Base-by-base conservation (phyloP, 2,329 filamentous ascomycete species). In the Xylaria polymorpha region DNA sequence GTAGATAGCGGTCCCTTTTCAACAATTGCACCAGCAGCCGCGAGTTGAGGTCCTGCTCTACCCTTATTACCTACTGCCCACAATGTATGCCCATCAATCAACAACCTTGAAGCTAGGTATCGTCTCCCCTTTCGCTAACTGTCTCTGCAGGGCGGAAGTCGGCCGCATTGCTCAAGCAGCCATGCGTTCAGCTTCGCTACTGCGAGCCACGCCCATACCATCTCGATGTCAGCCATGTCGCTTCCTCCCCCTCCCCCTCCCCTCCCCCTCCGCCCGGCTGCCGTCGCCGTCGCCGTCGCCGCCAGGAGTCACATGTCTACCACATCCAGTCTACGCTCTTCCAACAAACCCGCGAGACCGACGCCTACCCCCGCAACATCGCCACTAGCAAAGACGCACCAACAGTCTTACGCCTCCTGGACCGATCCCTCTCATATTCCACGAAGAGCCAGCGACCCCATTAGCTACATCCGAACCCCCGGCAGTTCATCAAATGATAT, bases 101-200 rank as follows among this genome's bases (percentile, higher is more conserved):
- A 10, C 20, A 43, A 5, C 20, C n/a, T n/a, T n/a, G n/a, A n/a
- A n/a, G n/a, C n/a, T n/a, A n/a, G n/a, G n/a, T 20, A 25, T 35
- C 15, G 1, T n/a, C 46, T 46, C 29, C 41, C 7, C 15, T 57
- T 53, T 46, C 18, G 57, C 69, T 70, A 22, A 71, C 50, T 58
- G 61, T 50, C 6, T 18, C 32, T 41, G 4, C 29, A 78, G 76
- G 76, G 73, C 74, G 32, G 76, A 78, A 59, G 51, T 78, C 25
- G 70, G 66, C 67, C 75, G 76, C 39, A 67, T 70, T 58, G 73
- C 74, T 65, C 73, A 75, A 65, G 70, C 71, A 43, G 73, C 73
- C 25, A 43, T 74, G 51, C 74, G 75, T 63, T 73, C 76, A 44
- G 64, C 72, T 18, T 69, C 73, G 5, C 43, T 74, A 15, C 68